phyloP scores from a whole-genome alignment of 2,329 filamentous ascomycete genomes.

The Xylariaceae sp. region DNA sequence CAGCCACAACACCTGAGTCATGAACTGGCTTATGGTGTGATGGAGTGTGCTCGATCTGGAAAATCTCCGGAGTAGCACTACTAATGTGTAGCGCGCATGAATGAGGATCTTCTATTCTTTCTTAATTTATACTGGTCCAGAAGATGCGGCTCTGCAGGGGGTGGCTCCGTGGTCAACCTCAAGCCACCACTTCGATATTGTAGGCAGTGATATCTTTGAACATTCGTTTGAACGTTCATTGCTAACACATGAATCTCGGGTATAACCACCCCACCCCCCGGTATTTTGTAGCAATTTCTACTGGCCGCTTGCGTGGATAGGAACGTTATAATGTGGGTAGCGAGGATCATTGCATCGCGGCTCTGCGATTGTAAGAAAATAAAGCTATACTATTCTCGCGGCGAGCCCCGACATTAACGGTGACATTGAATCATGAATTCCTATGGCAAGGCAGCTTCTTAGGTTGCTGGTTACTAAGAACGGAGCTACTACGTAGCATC shows the following conservation, averaged over 20 bases:
- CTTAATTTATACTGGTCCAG: slow-evolving; percentile 7
- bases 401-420: background rate
- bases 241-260: no score
- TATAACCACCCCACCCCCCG: no score
- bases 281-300: no score
- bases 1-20: no score
- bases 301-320: no score
- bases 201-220: no score
- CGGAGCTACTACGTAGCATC: background rate
- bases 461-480: background rate
- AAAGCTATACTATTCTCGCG: no score
- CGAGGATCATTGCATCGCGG: no score
- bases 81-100: slow-evolving; percentile 13
- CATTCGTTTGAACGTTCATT: slow-evolving; percentile 1
- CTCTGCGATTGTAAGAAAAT: no score
- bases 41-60: no score
- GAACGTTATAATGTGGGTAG: no score
- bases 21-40: no score
- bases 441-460: background rate
- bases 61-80: background rate
- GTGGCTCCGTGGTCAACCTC: background rate
- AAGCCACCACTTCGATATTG: background rate
- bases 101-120: slow-evolving; percentile 2
- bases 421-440: background rate
- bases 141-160: slow-evolving; percentile 22